Evolutionary conservation across 2,329 filamentous ascomycete species (phyloP).

Genomic region (Aspergillus eucalypticola): DNA sequence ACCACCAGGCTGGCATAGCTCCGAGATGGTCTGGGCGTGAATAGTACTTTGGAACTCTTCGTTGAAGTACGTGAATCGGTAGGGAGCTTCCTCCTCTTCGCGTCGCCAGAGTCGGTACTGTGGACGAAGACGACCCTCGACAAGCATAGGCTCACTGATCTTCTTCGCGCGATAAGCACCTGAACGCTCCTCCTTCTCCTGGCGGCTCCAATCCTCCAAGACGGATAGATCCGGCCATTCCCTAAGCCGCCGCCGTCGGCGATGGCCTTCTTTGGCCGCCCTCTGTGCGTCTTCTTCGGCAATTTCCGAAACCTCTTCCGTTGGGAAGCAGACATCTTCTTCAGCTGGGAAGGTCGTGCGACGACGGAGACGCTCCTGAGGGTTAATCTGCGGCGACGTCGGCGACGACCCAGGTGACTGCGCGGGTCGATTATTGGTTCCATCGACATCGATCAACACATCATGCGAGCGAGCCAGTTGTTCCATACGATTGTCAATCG

Average conservation of each 20-base stretch:
- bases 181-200: conserved; percentile 85
- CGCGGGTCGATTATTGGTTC: conserved; percentile 20
- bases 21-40: conserved; percentile 92
- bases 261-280: conserved; percentile 48
- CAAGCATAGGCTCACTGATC: conserved; percentile 88
- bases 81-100: conserved; percentile 85
- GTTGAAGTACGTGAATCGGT: conserved; percentile 98
- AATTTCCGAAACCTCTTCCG: conserved; percentile 74
- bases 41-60: conserved; percentile 95
- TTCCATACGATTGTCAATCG: conserved; percentile 38
- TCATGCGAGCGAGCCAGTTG: conserved; percentile 36
- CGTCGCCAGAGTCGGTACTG: conserved; percentile 80
- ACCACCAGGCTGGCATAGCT: conserved; percentile 80
- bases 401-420: conserved; percentile 40
- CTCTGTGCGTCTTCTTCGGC: conserved; percentile 68
- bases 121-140: conserved; percentile 84
- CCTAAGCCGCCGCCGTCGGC: conserved; percentile 62
- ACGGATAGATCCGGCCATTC: conserved; percentile 85
- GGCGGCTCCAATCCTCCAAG: conserved; percentile 83
- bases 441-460: conserved; percentile 49
- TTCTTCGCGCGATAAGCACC: conserved; percentile 84
- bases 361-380: conserved; percentile 42
- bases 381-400: conserved; percentile 39
- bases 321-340: conserved; percentile 91
- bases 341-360: conserved; percentile 67